Evolutionary conservation across 2,329 filamentous ascomycete genomes (phyloP), one percentile per base, ranked within the genome.

Genomic region (Cladosporium sp.): DNA sequence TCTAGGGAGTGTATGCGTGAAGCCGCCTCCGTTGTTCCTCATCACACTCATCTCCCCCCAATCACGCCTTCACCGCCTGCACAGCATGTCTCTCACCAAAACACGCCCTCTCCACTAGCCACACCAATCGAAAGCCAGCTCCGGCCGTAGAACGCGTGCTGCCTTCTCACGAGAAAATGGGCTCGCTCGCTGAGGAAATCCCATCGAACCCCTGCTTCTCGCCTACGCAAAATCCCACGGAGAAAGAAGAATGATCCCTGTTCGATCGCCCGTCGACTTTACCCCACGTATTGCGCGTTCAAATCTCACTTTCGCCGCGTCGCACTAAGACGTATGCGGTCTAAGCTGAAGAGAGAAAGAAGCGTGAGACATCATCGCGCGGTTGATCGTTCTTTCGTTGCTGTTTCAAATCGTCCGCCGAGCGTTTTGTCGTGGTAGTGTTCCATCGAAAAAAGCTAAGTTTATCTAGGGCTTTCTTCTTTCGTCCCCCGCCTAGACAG

Each of bases 221-320:
- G 38, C 38, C 38, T 17, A 40, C 38, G 38, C 38, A 9, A 20
- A 7, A 20, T 47, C 43, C 25, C 43, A 47, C 43, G 43, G 22
- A 17, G 15, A 47, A 20, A 34, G 11, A 34, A 9, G 11, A 12
- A 34, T 34, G 11, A 34, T 47, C 20, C 42, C 42, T 45, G 42
- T 42, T 40, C 54, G 52, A 55, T 55, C 52, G 51, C 38, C 51
- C 15, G 45, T 55, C 52, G 51, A 22, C 51, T 20, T 28, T 55
- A 56, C 54, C 54, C 54, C 54, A 56, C 54, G 54, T 56, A 56
- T 56, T 56, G 54, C 54, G 54, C 54, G 54, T 56, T 49, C 54
- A 56, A 50, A 49, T 56, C 54, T 56, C 51, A 43, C 51, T 34
- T 28, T 30, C 39, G 30, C 17, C 47, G 47, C 47, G 47, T 12